Evolutionary conservation across 495 filamentous ascomycete genomes (phyloP).

Genomic region (Podospora pseudocomata): DNA sequence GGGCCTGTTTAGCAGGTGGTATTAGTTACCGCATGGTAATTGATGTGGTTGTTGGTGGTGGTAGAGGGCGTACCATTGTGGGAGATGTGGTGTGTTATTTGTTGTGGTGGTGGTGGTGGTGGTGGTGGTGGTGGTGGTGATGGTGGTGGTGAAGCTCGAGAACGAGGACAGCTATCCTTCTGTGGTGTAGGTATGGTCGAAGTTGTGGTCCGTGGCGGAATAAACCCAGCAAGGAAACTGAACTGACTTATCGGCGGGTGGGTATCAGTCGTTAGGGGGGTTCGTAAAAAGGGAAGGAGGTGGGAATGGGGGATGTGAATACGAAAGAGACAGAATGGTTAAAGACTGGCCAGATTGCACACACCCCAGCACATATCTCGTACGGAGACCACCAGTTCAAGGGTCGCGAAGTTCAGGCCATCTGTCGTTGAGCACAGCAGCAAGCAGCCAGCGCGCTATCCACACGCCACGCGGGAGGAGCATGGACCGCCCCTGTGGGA

Average conservation of each 20-base stretch:
- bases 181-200: background rate
- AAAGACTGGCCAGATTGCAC: constrained; percentile 32
- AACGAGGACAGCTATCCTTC: background rate
- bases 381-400: background rate
- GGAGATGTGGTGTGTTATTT: background rate
- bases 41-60: background rate
- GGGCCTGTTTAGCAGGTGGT: constrained; percentile 54
- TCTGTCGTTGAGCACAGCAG: constrained; percentile 19
- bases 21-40: background rate
- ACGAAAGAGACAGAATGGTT: background rate
- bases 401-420: constrained; percentile 25
- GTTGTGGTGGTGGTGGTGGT: background rate
- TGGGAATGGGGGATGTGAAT: background rate
- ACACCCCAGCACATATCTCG: background rate
- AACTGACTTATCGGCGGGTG: background rate
- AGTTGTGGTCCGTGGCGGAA: no score
- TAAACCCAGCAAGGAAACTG: background rate
- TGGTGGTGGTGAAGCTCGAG: background rate
- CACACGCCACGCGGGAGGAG: background rate
- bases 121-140: background rate
- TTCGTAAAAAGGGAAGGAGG: background rate
- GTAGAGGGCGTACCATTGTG: constrained; percentile 23
- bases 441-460: background rate
- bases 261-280: background rate
- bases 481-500: background rate